Evolutionary conservation across 768 basidiomycete species (phyloP).

Genomic region (Pleurotus salmoneostramineus): DNA sequence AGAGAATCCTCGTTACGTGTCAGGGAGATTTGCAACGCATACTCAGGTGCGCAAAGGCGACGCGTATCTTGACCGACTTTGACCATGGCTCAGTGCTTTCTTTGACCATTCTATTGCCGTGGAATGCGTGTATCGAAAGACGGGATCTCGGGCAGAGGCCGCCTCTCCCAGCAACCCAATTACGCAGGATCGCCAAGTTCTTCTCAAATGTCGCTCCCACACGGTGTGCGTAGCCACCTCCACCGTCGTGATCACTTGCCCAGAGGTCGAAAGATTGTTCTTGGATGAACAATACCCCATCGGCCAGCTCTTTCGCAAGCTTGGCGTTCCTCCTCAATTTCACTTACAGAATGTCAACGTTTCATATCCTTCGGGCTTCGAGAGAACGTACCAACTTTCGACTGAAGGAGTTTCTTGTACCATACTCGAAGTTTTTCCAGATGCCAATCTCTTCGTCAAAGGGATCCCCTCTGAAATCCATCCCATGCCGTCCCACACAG

Average conservation of each 20-base stretch:
- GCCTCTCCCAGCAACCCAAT: slow-evolving; percentile 45
- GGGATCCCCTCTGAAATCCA: slow-evolving; percentile 11
- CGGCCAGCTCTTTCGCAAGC: slow-evolving; percentile 61
- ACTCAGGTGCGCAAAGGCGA: slow-evolving; percentile 48
- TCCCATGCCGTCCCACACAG: too few species aligned
- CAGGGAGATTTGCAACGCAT: slow-evolving; percentile 69
- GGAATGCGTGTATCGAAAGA: slow-evolving; percentile 25
- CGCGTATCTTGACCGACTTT: slow-evolving; percentile 1
- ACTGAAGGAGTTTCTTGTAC: slow-evolving; percentile 59
- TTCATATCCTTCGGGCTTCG: slow-evolving; percentile 18
- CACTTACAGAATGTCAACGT: slow-evolving; percentile 50
- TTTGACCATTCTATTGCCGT: slow-evolving; percentile 60
- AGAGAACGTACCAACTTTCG: slow-evolving; percentile 55
- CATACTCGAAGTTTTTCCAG: slow-evolving; percentile 66
- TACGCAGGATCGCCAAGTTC: slow-evolving; percentile 59
- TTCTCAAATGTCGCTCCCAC: slow-evolving; percentile 52
- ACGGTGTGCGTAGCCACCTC: slow-evolving; percentile 63
- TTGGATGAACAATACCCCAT: slow-evolving; percentile 64
- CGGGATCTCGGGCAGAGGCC: slow-evolving; percentile 38
- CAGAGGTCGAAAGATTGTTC: slow-evolving; percentile 54
- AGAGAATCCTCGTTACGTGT: slow-evolving; percentile 63
- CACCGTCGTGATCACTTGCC: slow-evolving; percentile 54
- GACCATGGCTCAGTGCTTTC: slow-evolving; percentile 44
- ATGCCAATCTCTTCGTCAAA: slow-evolving; percentile 57
- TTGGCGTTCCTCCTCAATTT: slow-evolving; percentile 52